Percentiles rank a stretch among this genome's conserved stretches.
phyloP scores from a whole-genome alignment of 257 asterid species.

The Nicotiana sylvestris region DNA sequence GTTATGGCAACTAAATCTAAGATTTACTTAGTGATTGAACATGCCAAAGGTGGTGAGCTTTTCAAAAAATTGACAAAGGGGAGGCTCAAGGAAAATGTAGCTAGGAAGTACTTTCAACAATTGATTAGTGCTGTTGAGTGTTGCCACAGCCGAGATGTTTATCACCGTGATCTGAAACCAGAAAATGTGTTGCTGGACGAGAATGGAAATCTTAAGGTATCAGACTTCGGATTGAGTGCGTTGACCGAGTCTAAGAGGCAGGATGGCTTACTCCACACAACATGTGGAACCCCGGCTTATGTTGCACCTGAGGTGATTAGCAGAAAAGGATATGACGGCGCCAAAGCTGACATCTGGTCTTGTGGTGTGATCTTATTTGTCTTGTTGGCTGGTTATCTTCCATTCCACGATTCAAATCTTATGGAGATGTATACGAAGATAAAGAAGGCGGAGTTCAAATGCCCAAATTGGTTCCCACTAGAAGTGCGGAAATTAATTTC shows the following conservation, averaged over 20 bases:
- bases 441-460: constrained; percentile 44
- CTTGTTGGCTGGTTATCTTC: constrained; percentile 64
- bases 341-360: constrained; percentile 77
- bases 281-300: constrained; percentile 87
- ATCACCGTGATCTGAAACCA: constrained; percentile 77
- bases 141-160: constrained; percentile 70
- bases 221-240: constrained; percentile 84
- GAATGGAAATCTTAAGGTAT: constrained; percentile 54
- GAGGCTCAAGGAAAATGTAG: constrained; percentile 52
- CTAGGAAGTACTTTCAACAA: constrained; percentile 67
- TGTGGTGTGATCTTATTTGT: constrained; percentile 79
- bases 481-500: constrained; percentile 46
- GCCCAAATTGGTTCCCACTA: constrained; percentile 60
- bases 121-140: constrained; percentile 53
- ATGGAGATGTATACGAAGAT: constrained; percentile 71
- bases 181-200: constrained; percentile 71
- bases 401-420: constrained; percentile 56
- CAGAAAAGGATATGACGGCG: constrained; percentile 68
- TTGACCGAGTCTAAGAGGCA: constrained; percentile 45
- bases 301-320: constrained; percentile 78
- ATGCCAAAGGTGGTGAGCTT: constrained; percentile 85
- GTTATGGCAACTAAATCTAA: constrained; percentile 81
- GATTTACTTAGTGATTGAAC: constrained; percentile 69
- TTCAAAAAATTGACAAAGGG: constrained; percentile 64
- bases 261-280: constrained; percentile 77